Base-by-base conservation (phyloP, 2,329 filamentous ascomycete species). In the Aureobasidium subglaciale region DNA sequence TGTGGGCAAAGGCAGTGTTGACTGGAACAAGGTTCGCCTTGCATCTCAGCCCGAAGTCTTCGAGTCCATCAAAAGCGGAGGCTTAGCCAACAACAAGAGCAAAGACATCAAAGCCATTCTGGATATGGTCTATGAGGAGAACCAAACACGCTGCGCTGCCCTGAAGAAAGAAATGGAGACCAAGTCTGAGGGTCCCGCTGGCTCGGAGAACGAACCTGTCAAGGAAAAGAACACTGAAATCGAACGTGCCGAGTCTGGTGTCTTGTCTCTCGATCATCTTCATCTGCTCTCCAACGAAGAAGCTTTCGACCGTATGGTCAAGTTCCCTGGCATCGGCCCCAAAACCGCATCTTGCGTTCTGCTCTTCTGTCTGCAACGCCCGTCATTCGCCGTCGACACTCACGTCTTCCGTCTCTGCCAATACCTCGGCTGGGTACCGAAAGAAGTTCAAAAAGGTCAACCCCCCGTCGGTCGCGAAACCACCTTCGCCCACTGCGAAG, bases 61-160 rank as follows among this genome's bases (percentile, higher is more conserved):
- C 42, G 72, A 85, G 49, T 81, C 86, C 0, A 90, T 93, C 64
- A 83, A 82, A 61, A 71, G 73, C 7, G 88, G 87, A 9, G 90
- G 90, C 0, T 73, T 91, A 2, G 85, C 83, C 2, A 78, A 80
- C n/a, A 75, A 77, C 15, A 93, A 91, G 69, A 84, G 82, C 58
- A 84, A 79, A 52, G 77, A 85, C 61, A 88, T 95, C 64, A 90
- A 91, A 67, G 70, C 72, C 15, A 89, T 89, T 32, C 74, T 95
- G 8, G 80, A 89, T 50, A 82, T 84, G 69, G 85, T 90, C 0
- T 83, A 86, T 64, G 73, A 82, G 41, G 83, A 89, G 61, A 89
- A 88, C 34, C 75, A 80, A 61, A 70, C 72, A n/a, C 77, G 81
- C 10, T 76, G 74, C 18, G 70, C 78, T 18, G 76, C 75, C 0